Percentiles rank a stretch among this genome's conserved stretches.
Conservation (phyloP, 129 eudicot genomes). For the Apium graveolens region DNA sequence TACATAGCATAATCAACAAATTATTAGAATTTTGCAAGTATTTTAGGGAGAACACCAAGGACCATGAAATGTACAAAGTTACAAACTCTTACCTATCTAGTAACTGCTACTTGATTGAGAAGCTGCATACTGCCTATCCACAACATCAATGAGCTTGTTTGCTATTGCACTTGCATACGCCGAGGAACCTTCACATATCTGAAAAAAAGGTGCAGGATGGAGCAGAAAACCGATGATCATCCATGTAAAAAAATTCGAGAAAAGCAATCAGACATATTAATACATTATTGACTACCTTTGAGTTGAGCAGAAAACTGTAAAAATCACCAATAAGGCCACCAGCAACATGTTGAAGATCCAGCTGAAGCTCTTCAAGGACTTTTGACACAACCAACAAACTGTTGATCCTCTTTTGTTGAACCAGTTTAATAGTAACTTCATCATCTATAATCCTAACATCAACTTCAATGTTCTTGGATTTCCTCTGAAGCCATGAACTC, state of each 20-base stretch:
- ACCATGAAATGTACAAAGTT: background rate
- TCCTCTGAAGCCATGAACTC: slow-evolving; percentile 90
- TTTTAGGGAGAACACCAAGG: background rate
- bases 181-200: slow-evolving; percentile 84
- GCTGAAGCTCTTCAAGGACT: slow-evolving; percentile 87
- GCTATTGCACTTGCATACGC: slow-evolving; percentile 95
- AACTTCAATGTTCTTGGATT: slow-evolving; percentile 85
- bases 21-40: background rate
- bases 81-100: slow-evolving; percentile 26
- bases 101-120: slow-evolving; percentile 44
- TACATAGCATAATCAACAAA: background rate
- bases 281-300: slow-evolving; percentile 49
- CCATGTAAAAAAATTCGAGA: background rate
- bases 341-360: slow-evolving; percentile 91
- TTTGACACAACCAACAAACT: slow-evolving; percentile 64
- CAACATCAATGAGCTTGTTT: slow-evolving; percentile 79
- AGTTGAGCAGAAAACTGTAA: slow-evolving; percentile 74
- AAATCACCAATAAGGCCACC: slow-evolving; percentile 96
- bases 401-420: slow-evolving; percentile 78
- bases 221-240: background rate
- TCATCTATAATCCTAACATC: slow-evolving; percentile 86
- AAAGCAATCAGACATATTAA: too few species aligned
- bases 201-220: background rate
- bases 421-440: slow-evolving; percentile 83
- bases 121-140: slow-evolving; percentile 72